These are phyloP conservation scores for Geotrichum cucujoidarum DNA, from an alignment of 1,139 yeast genomes.

Conservation along the genomic window DNA sequence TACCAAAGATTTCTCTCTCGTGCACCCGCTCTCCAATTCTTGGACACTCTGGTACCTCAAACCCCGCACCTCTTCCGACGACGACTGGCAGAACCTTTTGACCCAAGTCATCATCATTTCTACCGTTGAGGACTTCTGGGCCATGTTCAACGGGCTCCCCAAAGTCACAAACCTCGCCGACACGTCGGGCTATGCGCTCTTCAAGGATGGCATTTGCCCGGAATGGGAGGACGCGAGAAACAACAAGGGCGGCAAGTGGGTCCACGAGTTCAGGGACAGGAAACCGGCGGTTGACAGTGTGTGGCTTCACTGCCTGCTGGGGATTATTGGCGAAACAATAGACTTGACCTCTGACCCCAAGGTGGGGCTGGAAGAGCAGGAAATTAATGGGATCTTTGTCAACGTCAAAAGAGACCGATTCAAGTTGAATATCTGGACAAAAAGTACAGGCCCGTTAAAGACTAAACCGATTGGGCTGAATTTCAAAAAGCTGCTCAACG, in stretches of 20 bases:
- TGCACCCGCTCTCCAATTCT: conserved; percentile 86
- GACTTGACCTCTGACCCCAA: conserved; percentile 61
- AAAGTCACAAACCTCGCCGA: conserved; percentile 86
- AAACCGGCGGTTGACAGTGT: conserved; percentile 66
- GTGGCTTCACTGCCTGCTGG: conserved; percentile 87
- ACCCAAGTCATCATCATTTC: conserved; percentile 90
- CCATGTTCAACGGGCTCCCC: conserved; percentile 90
- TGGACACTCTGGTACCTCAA: conserved; percentile 99
- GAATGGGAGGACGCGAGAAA: conserved; percentile 97
- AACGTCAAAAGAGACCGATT: conserved; percentile 78
- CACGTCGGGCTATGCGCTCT: conserved; percentile 91
- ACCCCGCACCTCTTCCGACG: conserved; percentile 73
- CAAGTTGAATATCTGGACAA: conserved; percentile 93
- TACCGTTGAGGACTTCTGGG: conserved; percentile 98
- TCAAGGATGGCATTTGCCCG: conserved; percentile 91
- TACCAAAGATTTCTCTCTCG: conserved; percentile 66
- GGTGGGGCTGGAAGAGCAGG: conserved; percentile 43
- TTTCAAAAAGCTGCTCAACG: conserved; percentile 72
- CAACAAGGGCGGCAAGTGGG: conserved; percentile 93
- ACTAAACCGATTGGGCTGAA: conserved; percentile 57
- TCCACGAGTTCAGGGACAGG: conserved; percentile 64
- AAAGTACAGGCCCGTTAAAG: conserved; percentile 54
- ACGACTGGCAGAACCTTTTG: conserved; percentile 89
- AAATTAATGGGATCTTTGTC: conserved; percentile 92
- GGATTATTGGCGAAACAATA: conserved; percentile 93